phyloP scores from a whole-genome alignment of 495 filamentous ascomycete genomes.

The Hypoxylon trugodes region DNA sequence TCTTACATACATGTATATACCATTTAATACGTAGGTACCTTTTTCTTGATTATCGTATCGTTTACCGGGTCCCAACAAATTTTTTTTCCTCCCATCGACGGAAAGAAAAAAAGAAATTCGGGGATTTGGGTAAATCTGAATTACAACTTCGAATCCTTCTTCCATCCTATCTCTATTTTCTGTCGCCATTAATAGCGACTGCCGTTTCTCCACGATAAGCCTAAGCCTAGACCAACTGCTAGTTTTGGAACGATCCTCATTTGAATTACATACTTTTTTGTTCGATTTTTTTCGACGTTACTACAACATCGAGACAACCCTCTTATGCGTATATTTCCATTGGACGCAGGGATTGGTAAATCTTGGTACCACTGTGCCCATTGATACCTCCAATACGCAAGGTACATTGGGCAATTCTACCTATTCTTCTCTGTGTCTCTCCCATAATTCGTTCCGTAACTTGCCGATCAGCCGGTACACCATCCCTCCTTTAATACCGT shows the following conservation, averaged over 20 bases:
- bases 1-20: slow-evolving; percentile 5
- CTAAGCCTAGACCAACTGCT: slow-evolving; percentile 11
- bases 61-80: slow-evolving; percentile 36
- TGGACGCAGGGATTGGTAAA: slow-evolving; percentile 14
- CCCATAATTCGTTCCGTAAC: slow-evolving; percentile 37
- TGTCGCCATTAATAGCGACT: slow-evolving; percentile 15
- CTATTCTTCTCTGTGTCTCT: slow-evolving; percentile 8
- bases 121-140: slow-evolving; percentile 21
- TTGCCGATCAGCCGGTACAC: slow-evolving; percentile 39
- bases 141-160: slow-evolving; percentile 14
- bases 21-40: not conserved
- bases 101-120: slow-evolving; percentile 1
- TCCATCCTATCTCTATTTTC: not conserved
- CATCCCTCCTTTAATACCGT: slow-evolving; percentile 24
- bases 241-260: slow-evolving; percentile 19
- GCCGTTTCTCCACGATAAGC: not conserved
- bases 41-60: slow-evolving; percentile 2
- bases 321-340: slow-evolving; percentile 11
- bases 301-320: no score
- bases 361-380: slow-evolving; percentile 32
- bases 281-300: not conserved
- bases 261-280: slow-evolving; percentile 19
- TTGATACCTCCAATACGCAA: no score
- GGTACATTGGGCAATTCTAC: slow-evolving; percentile 1
- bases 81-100: slow-evolving; percentile 14